Evolutionary conservation across 108 stramenopile species (phyloP).

Genomic region (Cylindrotheca fusiformis): DNA sequence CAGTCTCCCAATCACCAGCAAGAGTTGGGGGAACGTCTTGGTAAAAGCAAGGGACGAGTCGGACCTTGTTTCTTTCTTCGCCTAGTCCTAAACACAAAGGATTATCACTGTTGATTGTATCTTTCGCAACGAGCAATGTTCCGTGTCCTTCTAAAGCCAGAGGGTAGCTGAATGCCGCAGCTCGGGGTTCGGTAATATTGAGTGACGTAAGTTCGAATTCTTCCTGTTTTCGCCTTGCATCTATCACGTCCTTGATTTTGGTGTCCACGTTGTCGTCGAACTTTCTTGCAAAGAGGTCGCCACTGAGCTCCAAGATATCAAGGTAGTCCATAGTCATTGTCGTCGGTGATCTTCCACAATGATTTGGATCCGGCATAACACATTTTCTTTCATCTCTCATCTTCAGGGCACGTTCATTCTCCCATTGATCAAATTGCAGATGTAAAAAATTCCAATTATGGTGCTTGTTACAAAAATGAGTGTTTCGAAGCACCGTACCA

Average conservation of each 20-base stretch:
- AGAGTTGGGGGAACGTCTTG: slow-evolving; percentile 65
- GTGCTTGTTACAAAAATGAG: slow-evolving; percentile 81
- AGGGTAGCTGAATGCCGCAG: slow-evolving; percentile 3
- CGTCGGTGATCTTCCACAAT: slow-evolving; percentile 90
- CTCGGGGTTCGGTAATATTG: slow-evolving; percentile 15
- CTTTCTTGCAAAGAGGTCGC: slow-evolving; percentile 88
- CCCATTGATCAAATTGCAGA: slow-evolving; percentile 92
- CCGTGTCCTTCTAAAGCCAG: slow-evolving; percentile 79
- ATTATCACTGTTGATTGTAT: slow-evolving; percentile 49
- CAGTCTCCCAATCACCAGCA: slow-evolving; percentile 70
- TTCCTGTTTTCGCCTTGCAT: slow-evolving; percentile 43
- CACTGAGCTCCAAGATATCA: slow-evolving; percentile 75
- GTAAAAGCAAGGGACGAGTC: slow-evolving; percentile 77
- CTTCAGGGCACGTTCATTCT: slow-evolving; percentile 63
- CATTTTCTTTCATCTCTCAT: slow-evolving; percentile 83
- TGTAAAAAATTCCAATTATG: slow-evolving; percentile 90
- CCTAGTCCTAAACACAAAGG: slow-evolving; percentile 81
- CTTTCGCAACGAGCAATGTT: slow-evolving; percentile 80
- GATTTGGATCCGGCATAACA: slow-evolving; percentile 79
- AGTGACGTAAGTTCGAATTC: slow-evolving; percentile 34
- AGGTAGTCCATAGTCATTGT: slow-evolving; percentile 83
- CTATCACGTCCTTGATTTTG: slow-evolving; percentile 71
- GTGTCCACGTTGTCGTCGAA: slow-evolving; percentile 67
- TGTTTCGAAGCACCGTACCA: slow-evolving; percentile 88
- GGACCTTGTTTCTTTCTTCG: slow-evolving; percentile 40